Evolutionary conservation across 345 rosid genomes (phyloP).

Genomic region (Lepidium sativum): DNA sequence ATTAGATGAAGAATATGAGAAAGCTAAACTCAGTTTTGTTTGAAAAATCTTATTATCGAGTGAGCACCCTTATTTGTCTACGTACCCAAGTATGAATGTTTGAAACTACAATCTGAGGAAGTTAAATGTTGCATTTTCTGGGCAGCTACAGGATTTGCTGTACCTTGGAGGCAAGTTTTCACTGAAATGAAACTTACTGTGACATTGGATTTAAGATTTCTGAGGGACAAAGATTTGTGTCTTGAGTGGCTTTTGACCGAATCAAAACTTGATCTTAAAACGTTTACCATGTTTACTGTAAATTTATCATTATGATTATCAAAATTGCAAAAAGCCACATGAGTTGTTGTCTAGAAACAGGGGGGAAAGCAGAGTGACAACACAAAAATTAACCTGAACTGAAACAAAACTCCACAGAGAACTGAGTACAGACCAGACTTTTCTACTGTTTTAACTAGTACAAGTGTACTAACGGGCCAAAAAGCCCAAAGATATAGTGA

Average conservation of each 20-base stretch:
- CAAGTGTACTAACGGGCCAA: slow-evolving; percentile 5
- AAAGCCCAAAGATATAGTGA: slow-evolving; percentile 1
- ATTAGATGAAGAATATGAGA: no score
- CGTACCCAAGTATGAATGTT: no score
- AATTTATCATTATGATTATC: slow-evolving; percentile 1
- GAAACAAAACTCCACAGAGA: slow-evolving; percentile 17
- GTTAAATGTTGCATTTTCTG: no score
- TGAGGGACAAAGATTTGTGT: not conserved
- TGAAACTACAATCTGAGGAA: no score
- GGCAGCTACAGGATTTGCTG: no score
- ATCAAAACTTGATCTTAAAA: not conserved
- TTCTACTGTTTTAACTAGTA: slow-evolving; percentile 16
- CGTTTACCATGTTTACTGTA: not conserved
- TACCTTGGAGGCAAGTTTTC: no score
- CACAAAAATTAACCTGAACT: slow-evolving; percentile 14
- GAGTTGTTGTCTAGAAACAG: slow-evolving; percentile 14
- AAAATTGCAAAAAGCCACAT: slow-evolving; percentile 31
- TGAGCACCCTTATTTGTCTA: no score
- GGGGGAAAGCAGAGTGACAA: not conserved
- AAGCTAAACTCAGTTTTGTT: no score
- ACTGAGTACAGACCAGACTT: slow-evolving; percentile 25
- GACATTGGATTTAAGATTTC: not conserved
- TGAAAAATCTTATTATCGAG: no score
- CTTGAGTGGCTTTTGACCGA: not conserved
- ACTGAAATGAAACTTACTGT: no score